These are phyloP conservation scores for Phlyctochytrium bullatum DNA, from an alignment of 192 early-diverging fungal species.

Conservation along the genomic window DNA sequence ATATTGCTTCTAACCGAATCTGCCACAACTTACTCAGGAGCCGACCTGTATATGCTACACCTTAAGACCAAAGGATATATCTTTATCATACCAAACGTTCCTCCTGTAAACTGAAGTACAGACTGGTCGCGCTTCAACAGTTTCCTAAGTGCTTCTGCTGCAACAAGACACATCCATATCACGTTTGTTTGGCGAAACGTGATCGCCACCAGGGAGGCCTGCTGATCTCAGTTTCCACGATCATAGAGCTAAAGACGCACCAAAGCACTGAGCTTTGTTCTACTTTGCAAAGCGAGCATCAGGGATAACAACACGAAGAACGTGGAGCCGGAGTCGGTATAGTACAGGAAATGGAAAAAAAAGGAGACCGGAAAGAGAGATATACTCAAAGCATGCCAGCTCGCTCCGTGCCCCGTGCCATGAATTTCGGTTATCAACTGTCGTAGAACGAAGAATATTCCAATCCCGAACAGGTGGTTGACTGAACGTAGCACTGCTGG, in stretches of 20 bases:
- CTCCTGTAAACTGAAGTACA: constrained; percentile 8
- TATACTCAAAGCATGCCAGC: constrained; percentile 42
- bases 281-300: constrained; percentile 44
- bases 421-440: constrained; percentile 12
- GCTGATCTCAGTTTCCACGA: not conserved
- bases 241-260: constrained; percentile 37
- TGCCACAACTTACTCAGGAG: too few species aligned
- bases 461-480: constrained; percentile 62
- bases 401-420: not conserved
- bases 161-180: constrained; percentile 78
- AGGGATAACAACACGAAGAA: constrained; percentile 74
- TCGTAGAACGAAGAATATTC: constrained; percentile 18
- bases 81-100: not conserved
- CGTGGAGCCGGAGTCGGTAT: constrained; percentile 87
- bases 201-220: constrained; percentile 26
- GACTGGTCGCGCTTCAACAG: too few species aligned
- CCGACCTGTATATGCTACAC: too few species aligned
- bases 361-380: constrained; percentile 73
- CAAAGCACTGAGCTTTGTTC: constrained; percentile 52
- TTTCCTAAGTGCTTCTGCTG: constrained; percentile 25
- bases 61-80: too few species aligned
- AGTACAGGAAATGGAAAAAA: constrained; percentile 87
- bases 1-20: too few species aligned
- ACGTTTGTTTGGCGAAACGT: constrained; percentile 91
- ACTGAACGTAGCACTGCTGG: constrained; percentile 42